Evolutionary conservation across 768 basidiomycete genomes (phyloP), one percentile per base, ranked within the genome.

Genomic region (Kondoa subrosea): DNA sequence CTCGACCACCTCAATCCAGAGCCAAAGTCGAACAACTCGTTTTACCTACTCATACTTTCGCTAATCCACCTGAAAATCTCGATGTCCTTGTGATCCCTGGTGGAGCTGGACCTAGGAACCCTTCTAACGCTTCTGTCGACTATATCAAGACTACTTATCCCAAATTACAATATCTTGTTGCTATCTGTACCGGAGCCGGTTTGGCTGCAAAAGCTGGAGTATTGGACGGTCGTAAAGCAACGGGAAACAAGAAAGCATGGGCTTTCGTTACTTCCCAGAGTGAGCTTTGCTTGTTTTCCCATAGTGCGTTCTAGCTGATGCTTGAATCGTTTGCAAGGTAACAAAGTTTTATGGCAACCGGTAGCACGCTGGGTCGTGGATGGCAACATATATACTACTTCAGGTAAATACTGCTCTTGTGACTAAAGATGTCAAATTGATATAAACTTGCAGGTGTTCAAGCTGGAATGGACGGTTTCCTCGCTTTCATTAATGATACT

Each of bases 101-200:
- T 27, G 69, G 69, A 12, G 4, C 32, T 4, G 69, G 69, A 32
- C 56, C 59, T 3, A 50, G 69, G 25, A 61, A 61, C 16, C 50
- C 8, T 16, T 69, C 26, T 32, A 26, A 69, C 25, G n/a, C 56
- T 21, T 27, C 60, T 4, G 33, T 56, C 34, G 60, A 25, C 29
- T 70, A 67, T 50, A 56, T 69, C 58, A 40, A 40, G 27, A 14
- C 17, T 2, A 57, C 40, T 25, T 70, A 68, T 58, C 68, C 69
- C n/a, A 56, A 17, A 50, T 63, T 70, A 30, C 32, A 61, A 17
- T 65, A 66, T 61, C 66, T 72, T n/a, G 56, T 69, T 34, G 67
- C 68, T 33, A 64, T 73, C 58, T 73, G 72, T 65, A 72, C 71
- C 4, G 72, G 69, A 30, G 68, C 67, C 27, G 67, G 50, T 14